Conservation (phyloP, 495 filamentous ascomycete species). For the Xylaria scruposa region DNA sequence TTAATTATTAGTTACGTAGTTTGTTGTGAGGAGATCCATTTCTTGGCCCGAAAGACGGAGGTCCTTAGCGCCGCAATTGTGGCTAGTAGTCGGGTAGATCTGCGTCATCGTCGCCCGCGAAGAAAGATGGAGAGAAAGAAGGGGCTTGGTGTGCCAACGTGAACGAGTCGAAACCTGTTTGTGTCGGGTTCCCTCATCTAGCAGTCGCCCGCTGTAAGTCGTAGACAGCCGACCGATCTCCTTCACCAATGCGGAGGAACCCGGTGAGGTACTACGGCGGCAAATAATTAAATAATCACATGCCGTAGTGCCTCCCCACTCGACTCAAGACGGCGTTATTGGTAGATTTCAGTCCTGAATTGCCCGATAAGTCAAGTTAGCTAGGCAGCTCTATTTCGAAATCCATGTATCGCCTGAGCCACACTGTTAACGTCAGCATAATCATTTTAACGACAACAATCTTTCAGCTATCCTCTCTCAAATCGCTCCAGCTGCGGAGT, state of each 20-base stretch:
- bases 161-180: too few relatives aligned
- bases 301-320: background rate
- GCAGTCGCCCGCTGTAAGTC: too few relatives aligned
- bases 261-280: background rate
- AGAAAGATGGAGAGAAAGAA: too few relatives aligned
- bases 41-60: constrained; percentile 17
- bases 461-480: background rate
- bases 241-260: background rate
- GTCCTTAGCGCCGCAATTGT: background rate
- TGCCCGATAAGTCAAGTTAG: constrained; percentile 15
- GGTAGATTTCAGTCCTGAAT: background rate
- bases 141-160: too few relatives aligned
- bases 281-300: background rate
- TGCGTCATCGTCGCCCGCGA: background rate
- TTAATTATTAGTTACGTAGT: background rate
- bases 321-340: background rate
- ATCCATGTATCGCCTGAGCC: background rate
- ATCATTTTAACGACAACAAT: too few relatives aligned
- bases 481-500: background rate
- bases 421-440: constrained; percentile 5
- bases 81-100: background rate
- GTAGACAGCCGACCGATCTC: background rate
- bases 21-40: background rate
- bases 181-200: too few relatives aligned
- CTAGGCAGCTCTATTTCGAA: background rate